phyloP scores from a whole-genome alignment of 2,329 filamentous ascomycete genomes.

The Beauveria bassiana region DNA sequence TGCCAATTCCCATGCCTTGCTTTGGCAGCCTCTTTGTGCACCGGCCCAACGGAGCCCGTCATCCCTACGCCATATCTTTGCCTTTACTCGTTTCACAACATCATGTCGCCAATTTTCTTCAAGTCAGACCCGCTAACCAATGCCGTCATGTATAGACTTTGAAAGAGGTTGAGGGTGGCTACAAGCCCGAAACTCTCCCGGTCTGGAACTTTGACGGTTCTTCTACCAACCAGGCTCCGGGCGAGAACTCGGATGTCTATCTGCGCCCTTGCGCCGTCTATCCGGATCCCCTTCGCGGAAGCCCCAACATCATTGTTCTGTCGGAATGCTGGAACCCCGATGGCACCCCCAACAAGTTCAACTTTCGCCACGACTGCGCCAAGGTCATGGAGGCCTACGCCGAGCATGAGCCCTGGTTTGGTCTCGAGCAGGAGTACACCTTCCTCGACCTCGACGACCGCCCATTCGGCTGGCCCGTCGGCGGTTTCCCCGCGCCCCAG shows the following conservation, averaged over 20 bases:
- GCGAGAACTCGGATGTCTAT: slow-evolving; percentile 96
- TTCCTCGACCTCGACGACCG: slow-evolving; percentile 69
- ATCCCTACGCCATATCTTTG: not conserved
- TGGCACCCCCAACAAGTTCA: slow-evolving; percentile 95
- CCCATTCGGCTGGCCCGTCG: slow-evolving; percentile 66
- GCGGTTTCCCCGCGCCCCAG: slow-evolving; percentile 76
- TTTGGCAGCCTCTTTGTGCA: not conserved
- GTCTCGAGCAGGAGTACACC: slow-evolving; percentile 94
- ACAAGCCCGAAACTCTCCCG: slow-evolving; percentile 44
- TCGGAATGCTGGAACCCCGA: slow-evolving; percentile 92
- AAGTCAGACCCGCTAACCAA: not conserved
- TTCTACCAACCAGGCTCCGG: slow-evolving; percentile 84
- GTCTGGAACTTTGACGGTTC: slow-evolving; percentile 63
- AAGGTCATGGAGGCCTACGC: slow-evolving; percentile 85
- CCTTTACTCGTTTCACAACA: not conserved
- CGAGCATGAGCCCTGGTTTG: slow-evolving; percentile 87
- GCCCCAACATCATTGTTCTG: slow-evolving; percentile 89
- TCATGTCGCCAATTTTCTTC: not conserved
- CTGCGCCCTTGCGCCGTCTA: slow-evolving; percentile 83
- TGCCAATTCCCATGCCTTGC: not conserved
- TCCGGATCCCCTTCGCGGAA: slow-evolving; percentile 84
- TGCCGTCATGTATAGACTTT: slow-evolving; percentile 35
- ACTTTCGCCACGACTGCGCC: slow-evolving; percentile 87
- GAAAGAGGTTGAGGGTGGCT: slow-evolving; percentile 33
- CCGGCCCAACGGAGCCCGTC: not conserved